Evolutionary conservation across 2,329 filamentous ascomycete species (phyloP).

Genomic region (Chaetoscypha palmicola): DNA sequence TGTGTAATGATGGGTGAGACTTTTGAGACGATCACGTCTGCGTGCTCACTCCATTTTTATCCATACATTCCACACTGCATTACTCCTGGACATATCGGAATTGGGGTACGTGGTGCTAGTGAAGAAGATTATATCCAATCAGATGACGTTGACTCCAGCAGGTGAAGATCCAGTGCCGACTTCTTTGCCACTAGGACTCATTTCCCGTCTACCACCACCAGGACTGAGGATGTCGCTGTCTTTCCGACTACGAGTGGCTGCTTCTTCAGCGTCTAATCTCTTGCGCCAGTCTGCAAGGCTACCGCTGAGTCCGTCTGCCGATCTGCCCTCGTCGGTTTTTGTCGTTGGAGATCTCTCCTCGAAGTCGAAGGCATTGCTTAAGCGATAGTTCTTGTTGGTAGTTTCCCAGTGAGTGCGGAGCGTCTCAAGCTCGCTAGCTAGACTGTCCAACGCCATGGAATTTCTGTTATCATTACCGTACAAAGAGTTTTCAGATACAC

Average conservation of each 20-base stretch:
- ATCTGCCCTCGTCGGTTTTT: slow-evolving; percentile 34
- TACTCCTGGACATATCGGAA: too few relatives aligned
- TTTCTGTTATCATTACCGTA: slow-evolving; percentile 47
- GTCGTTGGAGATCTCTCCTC: slow-evolving; percentile 31
- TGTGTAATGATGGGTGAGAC: neutral
- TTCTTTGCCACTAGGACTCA: slow-evolving; percentile 26
- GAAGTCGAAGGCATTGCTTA: slow-evolving; percentile 86
- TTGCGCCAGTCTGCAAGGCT: slow-evolving; percentile 76
- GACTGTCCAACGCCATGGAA: slow-evolving; percentile 73
- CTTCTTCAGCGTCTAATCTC: slow-evolving; percentile 53
- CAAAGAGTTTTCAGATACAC: slow-evolving; percentile 52
- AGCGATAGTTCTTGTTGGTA: slow-evolving; percentile 88
- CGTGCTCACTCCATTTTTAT: neutral
- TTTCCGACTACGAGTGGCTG: slow-evolving; percentile 20
- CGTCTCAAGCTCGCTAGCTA: slow-evolving; percentile 87
- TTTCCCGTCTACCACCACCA: slow-evolving; percentile 17
- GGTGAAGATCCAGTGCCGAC: slow-evolving; percentile 6
- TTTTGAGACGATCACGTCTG: neutral
- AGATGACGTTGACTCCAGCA: slow-evolving; percentile 3
- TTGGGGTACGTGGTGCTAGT: neutral
- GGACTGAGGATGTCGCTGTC: slow-evolving; percentile 15
- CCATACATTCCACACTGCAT: neutral
- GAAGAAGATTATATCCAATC: neutral
- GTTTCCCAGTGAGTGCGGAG: slow-evolving; percentile 90
- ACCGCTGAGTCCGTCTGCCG: slow-evolving; percentile 55